Evolutionary conservation across 2,329 filamentous ascomycete genomes (phyloP), one percentile per base, ranked within the genome.

Genomic region (Colletotrichum somersetense): DNA sequence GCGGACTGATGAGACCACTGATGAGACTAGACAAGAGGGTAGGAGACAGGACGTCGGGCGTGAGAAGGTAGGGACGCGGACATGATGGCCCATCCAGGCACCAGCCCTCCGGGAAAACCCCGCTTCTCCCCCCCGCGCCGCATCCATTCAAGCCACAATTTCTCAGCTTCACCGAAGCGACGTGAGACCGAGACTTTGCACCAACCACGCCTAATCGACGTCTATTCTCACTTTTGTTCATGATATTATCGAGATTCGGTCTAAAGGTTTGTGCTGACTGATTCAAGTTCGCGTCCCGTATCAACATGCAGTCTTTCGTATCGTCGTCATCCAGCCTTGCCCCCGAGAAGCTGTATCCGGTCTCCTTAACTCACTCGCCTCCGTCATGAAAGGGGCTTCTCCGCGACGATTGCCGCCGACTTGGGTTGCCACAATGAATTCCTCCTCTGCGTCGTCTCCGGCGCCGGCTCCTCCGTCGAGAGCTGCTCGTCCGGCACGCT

Each of bases 361-460:
- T 20, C 30, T n/a, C 18, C 52, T 33, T 0, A n/a, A 12, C 18
- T 40, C 59, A 16, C 30, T 6, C 20, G 11, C 4, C 8, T 33
- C 10, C 42, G 40, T 68, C 66, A 72, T 64, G 66, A 69, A 7
- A 64, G 53, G 2, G 30, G 12, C 16, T 61, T 53, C 40, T 62
- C 66, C 1, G 30, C 20, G 1, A 52, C 35, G 23, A 56, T 53
- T 23, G 38, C 53, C 46, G 50, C 42, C 18, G 65, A 40, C 52
- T 64, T 72, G 18, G 69, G 66, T 18, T 72, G 69, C 69, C 69
- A 72, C n/a, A 72, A 48, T 1, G 62, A 61, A 18, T 23, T 40
- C 23, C 35, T 23, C 23, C 30, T 61, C 59, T 33, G n/a, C 16
- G n/a, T 20, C 23, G n/a, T 50, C 11, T 52, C 8, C 35, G 38